A percentile compares a stretch with the other conserved stretches of the same genome.
Conservation (phyloP, 371 early-diverging fungal genomes). For the Mucor plumbeus region DNA sequence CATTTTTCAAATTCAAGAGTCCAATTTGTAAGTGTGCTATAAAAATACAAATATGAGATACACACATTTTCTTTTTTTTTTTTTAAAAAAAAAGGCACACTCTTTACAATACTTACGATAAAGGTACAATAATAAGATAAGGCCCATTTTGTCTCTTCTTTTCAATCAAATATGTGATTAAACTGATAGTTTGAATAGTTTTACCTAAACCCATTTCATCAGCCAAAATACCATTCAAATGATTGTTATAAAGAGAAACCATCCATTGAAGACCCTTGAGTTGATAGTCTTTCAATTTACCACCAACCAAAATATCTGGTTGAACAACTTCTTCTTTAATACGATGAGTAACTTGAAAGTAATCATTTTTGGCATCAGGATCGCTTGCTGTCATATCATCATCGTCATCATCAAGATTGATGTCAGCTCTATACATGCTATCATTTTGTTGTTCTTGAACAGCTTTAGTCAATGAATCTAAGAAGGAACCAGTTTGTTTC, state of each 20-base stretch:
- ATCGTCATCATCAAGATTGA: conserved; percentile 39
- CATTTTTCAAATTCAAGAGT: conserved; percentile 96
- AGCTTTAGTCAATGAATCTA: conserved; percentile 79
- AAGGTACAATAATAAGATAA: conserved; percentile 92
- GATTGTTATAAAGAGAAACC: conserved; percentile 95
- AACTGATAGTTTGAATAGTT: conserved; percentile 98
- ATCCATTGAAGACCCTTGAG: conserved; percentile 99
- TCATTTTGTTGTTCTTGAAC: conserved; percentile 78
- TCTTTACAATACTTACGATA: conserved; percentile 68
- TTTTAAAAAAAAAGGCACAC: not conserved
- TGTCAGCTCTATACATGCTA: conserved; percentile 44
- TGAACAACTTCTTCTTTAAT: conserved; percentile 84
- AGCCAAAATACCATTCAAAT: conserved; percentile 96
- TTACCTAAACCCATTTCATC: conserved; percentile 99
- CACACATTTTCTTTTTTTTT: too few species aligned
- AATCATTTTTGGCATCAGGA: conserved; percentile 71
- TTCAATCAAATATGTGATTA: conserved; percentile 94
- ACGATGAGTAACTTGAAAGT: conserved; percentile 89
- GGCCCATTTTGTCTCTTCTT: conserved; percentile 92
- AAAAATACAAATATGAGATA: not conserved
- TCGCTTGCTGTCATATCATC: conserved; percentile 22
- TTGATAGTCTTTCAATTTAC: conserved; percentile 97
- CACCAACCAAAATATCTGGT: conserved; percentile 87
- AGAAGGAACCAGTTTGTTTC: conserved; percentile 87
- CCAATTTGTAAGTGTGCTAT: conserved; percentile 95